Base-by-base conservation (phyloP, 163 green algal genomes). In the Chlamydomonas reinhardtii region DNA sequence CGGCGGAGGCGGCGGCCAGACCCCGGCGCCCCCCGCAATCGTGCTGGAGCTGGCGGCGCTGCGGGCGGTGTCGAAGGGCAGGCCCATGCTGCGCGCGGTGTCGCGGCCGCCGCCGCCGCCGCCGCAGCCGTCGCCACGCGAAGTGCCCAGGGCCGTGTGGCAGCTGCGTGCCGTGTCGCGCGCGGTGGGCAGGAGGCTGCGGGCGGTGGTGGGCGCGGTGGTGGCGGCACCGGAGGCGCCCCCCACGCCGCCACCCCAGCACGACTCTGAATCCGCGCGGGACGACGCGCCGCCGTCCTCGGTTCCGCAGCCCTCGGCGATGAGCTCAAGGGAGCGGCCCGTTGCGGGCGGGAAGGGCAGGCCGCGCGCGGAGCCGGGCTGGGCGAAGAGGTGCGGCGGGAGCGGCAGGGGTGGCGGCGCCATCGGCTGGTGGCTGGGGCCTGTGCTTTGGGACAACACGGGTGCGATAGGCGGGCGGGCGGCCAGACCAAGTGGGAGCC, bases 311-410 rank as follows among this genome's bases (percentile, higher is more conserved):
- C 65, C 77, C 65, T 84, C 77, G 0, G 77, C 77, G 4, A 84
- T 84, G 24, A 84, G 65, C 66, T 84, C 65, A 31, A 84, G 77
- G n/a, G 48, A 76, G 39, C 77, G 77, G 27, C 65, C 77, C 17
- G 77, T 84, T 1, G 34, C 29, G 37, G 24, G 59, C 59, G 59
- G 20, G 59, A 56, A 56, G 11, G 48, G 48, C 48, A 56, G 48
- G 48, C 48, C 48, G 48, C 48, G 48, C 48, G 48, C 48, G 48
- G 48, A 56, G 48, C 48, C 48, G 48, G 48, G 48, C 48, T 56
- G 48, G 48, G 12, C 5, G 11, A 80, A 25, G 54, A 73, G 71
- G 24, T 73, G 61, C 61, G 62, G 75, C 61, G 37, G 75, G 5
- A 73, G 72, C 0, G 19, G 11, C 70, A 76, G 37, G 6, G 29